These are phyloP conservation scores for Phytophthora agathidicida DNA, from an alignment of 352 stramenopile genomes.

Conservation along the genomic window DNA sequence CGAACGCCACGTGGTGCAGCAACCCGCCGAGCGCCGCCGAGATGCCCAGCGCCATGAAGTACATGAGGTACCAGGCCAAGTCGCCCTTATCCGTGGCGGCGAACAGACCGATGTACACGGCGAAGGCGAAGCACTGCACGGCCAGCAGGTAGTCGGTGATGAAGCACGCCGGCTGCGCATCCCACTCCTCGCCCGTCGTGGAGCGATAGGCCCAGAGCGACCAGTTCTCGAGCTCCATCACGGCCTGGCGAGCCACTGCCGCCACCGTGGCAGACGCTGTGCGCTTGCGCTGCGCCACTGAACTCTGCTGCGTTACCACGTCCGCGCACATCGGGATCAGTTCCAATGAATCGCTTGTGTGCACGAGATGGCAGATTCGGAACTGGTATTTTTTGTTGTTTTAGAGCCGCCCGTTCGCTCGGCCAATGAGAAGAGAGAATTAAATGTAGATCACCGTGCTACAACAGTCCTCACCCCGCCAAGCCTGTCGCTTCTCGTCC, in stretches of 20 bases:
- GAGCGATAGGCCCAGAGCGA: conserved; percentile 83
- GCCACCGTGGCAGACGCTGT: conserved; percentile 41
- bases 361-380: conserved; percentile 6
- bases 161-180: conserved; percentile 86
- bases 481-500: no score
- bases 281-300: conserved; percentile 23
- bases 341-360: background rate
- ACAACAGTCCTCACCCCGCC: no score
- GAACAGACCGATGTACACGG: conserved; percentile 82
- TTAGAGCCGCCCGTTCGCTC: no score
- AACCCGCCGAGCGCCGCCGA: conserved; percentile 77
- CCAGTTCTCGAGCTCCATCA: conserved; percentile 78
- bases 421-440: no score
- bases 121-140: conserved; percentile 84
- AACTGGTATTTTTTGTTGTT: no score
- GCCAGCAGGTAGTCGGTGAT: conserved; percentile 89
- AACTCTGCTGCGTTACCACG: conserved; percentile 15
- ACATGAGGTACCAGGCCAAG: conserved; percentile 82
- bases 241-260: conserved; percentile 65
- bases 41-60: conserved; percentile 86
- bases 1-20: conserved; percentile 84
- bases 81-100: conserved; percentile 56
- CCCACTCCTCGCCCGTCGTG: conserved; percentile 80
- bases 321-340: conserved; percentile 6
- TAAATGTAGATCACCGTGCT: no score